Base-by-base conservation (phyloP, 2,329 filamentous ascomycete species). In the Dothiorella sarmentorum region DNA sequence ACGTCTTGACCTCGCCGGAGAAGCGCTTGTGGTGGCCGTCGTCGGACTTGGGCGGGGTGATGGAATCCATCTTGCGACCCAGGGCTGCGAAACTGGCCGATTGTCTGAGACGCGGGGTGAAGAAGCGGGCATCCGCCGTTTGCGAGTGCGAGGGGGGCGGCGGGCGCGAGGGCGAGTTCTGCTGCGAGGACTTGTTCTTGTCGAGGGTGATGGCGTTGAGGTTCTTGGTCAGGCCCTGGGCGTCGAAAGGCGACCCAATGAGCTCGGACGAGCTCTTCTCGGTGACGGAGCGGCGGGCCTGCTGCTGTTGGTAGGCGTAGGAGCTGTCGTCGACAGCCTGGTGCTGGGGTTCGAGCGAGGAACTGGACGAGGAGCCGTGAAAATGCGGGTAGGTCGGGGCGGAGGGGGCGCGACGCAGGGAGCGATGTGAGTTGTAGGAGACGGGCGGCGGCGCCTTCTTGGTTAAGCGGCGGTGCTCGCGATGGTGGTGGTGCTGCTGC, bases 41-140 rank as follows among this genome's bases (percentile, higher is more conserved):
- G 51, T 67, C 66, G 44, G 67, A 67, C 55, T 64, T 64, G 3
- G 71, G 71, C 60, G 72, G 70, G 43, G 51, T 49, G 56, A 67
- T 66, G 56, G 66, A 63, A 49, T 78, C 76, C 76, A 78, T 78
- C 62, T 69, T 75, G 64, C 72, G 69, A 63, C 73, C 73, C 63
- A 74, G 70, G 40, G 72, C 71, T 40, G 69, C 71, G 67, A 77
- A 72, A 67, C 73, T 76, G 62, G 73, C 71, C 56, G 72, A 73
- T 66, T 77, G 69, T 61, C 71, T 68, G 58, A 76, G 73, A 58
- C 65, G 68, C 52, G 69, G 69, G 26, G 66, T 60, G 61, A 61
- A 51, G 64, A 51, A 51, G 60, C 31, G 40, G 56, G 62, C 64
- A 61, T 69, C 68, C 52, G 64, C 55, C 22, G 68, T 70, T 43